Evolutionary conservation across 1,284 basidiomycete species (phyloP).

Genomic region (Leccinum fallax): DNA sequence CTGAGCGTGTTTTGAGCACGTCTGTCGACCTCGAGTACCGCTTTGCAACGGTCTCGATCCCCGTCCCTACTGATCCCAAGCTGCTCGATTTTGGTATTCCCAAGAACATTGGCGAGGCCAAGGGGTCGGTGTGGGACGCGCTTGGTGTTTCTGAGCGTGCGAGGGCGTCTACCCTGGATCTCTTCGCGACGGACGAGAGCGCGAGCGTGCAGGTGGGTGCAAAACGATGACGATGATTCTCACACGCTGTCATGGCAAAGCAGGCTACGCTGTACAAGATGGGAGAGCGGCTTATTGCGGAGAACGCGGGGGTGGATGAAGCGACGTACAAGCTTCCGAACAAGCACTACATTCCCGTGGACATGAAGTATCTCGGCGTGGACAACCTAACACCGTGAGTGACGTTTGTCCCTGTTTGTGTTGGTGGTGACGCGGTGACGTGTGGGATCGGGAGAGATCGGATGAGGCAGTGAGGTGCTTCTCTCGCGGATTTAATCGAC

Average conservation of each 20-base stretch:
- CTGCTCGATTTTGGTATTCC: slow-evolving; percentile 52
- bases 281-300: slow-evolving; percentile 70
- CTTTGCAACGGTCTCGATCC: slow-evolving; percentile 55
- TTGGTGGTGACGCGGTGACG: slow-evolving; percentile 19
- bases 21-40: slow-evolving; percentile 75
- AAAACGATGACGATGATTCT: background rate
- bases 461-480: slow-evolving; percentile 5
- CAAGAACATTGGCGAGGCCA: slow-evolving; percentile 39
- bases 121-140: slow-evolving; percentile 64
- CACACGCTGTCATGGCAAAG: slow-evolving; percentile 1
- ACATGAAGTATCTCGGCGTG: slow-evolving; percentile 66
- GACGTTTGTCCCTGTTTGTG: slow-evolving; percentile 9
- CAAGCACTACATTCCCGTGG: slow-evolving; percentile 89
- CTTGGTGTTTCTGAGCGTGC: slow-evolving; percentile 58
- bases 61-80: slow-evolving; percentile 48
- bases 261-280: slow-evolving; percentile 93
- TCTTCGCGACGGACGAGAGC: slow-evolving; percentile 87
- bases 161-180: slow-evolving; percentile 71
- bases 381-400: slow-evolving; percentile 55
- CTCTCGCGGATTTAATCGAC: slow-evolving; percentile 1
- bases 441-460: slow-evolving; percentile 22
- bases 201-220: slow-evolving; percentile 83
- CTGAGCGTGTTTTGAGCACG: slow-evolving; percentile 90
- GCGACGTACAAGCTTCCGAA: slow-evolving; percentile 87
- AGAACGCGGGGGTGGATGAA: slow-evolving; percentile 62